A percentile compares a stretch with the other conserved stretches of the same genome.
Evolutionary conservation across 352 stramenopile species (phyloP).

Genomic region (Phytophthora sp.): DNA sequence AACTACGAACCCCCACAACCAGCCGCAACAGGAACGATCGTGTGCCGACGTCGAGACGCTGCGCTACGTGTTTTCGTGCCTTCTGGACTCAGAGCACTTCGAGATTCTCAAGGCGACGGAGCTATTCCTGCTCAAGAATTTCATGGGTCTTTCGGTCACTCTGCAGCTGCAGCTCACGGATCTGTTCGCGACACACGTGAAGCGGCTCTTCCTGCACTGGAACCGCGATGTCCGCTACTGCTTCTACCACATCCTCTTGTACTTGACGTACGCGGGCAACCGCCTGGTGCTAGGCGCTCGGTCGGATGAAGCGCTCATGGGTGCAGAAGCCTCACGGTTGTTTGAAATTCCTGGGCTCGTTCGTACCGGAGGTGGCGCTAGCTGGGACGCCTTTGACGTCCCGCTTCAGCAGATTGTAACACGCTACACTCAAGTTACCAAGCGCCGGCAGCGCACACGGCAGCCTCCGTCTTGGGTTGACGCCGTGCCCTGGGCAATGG

Average conservation of each 20-base stretch:
- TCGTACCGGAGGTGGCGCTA: constrained; percentile 33
- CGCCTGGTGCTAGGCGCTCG: constrained; percentile 71
- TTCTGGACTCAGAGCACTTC: constrained; percentile 78
- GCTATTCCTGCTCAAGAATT: constrained; percentile 77
- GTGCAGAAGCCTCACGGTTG: constrained; percentile 55
- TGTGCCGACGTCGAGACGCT: constrained; percentile 47
- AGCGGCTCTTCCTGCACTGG: constrained; percentile 82
- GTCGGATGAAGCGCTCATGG: constrained; percentile 79
- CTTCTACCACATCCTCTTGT: constrained; percentile 83
- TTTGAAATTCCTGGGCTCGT: constrained; percentile 81
- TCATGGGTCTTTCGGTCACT: constrained; percentile 50
- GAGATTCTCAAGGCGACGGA: constrained; percentile 71
- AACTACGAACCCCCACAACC: constrained; percentile 18
- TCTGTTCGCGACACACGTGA: constrained; percentile 59
- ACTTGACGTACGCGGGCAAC: constrained; percentile 82
- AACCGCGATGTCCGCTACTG: constrained; percentile 86
- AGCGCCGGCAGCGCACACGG: constrained; percentile 21
- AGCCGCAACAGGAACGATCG: constrained; percentile 11
- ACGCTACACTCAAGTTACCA: constrained; percentile 54
- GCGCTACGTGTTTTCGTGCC: constrained; percentile 56
- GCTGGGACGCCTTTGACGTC: constrained; percentile 69
- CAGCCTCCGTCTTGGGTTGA: constrained; percentile 50
- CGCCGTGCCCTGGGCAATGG: constrained; percentile 36
- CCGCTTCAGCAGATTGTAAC: constrained; percentile 62
- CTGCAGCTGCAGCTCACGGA: constrained; percentile 60